Percentiles rank a stretch among this genome's conserved stretches.
phyloP scores from a whole-genome alignment of 495 filamentous ascomycete genomes.

The Penicillium robsamsonii region DNA sequence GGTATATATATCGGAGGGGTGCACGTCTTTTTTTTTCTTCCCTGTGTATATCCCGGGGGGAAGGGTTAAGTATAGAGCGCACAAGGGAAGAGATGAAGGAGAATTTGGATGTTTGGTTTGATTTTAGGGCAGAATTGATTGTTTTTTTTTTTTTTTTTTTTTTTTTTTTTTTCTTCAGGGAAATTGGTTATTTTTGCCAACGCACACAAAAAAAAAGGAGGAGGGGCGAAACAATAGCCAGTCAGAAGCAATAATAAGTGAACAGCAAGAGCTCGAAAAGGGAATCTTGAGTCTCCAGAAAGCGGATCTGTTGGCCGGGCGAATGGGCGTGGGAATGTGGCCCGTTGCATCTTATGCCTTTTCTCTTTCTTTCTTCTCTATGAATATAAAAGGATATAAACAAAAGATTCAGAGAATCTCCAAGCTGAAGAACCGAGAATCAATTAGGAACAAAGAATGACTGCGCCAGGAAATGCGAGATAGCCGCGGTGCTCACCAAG shows the following conservation, averaged over 20 bases:
- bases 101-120: background rate
- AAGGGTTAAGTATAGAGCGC: background rate
- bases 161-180: background rate
- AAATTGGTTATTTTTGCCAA: constrained; percentile 1
- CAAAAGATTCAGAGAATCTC: too few species aligned
- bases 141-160: constrained; percentile 5
- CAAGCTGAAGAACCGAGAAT: background rate
- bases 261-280: constrained; percentile 28
- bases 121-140: background rate
- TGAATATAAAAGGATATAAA: background rate
- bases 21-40: background rate
- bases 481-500: background rate
- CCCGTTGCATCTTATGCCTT: constrained; percentile 7
- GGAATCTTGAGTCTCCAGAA: constrained; percentile 32
- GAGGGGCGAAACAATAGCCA: constrained; percentile 13
- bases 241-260: constrained; percentile 11
- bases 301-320: constrained; percentile 18
- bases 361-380: background rate
- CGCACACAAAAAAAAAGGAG: constrained; percentile 14
- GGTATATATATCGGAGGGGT: constrained; percentile 12
- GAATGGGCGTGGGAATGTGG: constrained; percentile 14
- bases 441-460: background rate
- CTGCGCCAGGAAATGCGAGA: constrained; percentile 1
- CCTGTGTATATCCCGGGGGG: background rate
- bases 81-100: background rate